Evolutionary conservation across 2,329 filamentous ascomycete genomes (phyloP), one percentile per base, ranked within the genome.

Genomic region (Rugonectria rugulosa): DNA sequence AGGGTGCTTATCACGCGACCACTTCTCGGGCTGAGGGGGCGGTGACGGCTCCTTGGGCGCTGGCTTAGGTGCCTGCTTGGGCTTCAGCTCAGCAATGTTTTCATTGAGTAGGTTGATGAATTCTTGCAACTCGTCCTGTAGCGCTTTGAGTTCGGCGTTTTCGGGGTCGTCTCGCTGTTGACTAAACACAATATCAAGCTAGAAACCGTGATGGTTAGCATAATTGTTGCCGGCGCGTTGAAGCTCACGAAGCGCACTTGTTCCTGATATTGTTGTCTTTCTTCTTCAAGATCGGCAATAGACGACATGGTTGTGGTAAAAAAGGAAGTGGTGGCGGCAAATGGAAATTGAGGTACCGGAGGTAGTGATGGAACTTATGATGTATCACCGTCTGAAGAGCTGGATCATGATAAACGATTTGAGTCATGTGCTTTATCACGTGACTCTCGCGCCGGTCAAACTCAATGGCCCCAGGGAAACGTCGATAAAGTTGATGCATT

Each of bases 141-240:
- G 85, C 70, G 83, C 85, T 69, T 88, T 82, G 69, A 96, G 86
- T 75, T 94, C 92, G 68, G 79, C 80, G 74, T 92, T 94, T 56
- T 89, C 88, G 61, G 92, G 88, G 69, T 95, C 91, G 73, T 90
- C 87, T 73, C 89, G 87, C 53, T 96, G 85, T 63, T 90, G 89
- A 51, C 85, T 80, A 68, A 88, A 79, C 56, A 97, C 87, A 31
- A 91, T 87, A 69, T 93, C 90, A 71, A 96, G 85, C 89, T 93
- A 68, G 17, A 54, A 37, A 53, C 59, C 12, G 52, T 69, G 55
- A 26, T 19, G 11, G 54, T 67, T 40, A 72, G 66, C 23, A 19
- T 7, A 37, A 23, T 8, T 38, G 27, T 19, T 47, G 40, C 11
- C 32, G 14, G 24, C 15, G 17, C 10, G 27, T 51, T 8, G 46